Evolutionary conservation across 2,329 filamentous ascomycete species (phyloP).

Genomic region (Exophiala sideris): DNA sequence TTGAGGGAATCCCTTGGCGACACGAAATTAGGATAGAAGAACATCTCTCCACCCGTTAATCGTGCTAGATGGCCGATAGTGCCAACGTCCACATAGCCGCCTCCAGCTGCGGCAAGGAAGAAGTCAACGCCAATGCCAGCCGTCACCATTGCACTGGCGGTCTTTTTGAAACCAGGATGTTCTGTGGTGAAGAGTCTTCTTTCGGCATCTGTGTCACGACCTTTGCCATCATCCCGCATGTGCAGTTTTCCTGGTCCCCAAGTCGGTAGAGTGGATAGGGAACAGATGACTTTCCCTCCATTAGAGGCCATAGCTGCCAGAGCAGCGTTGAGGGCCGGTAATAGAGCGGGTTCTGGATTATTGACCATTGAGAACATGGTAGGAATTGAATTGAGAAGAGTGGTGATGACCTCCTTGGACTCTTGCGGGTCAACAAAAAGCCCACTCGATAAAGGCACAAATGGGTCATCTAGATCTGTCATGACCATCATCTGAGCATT

Average conservation of each 20-base stretch:
- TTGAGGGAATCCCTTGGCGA: slow-evolving; percentile 80
- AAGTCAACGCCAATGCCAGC: slow-evolving; percentile 86
- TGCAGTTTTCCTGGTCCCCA: slow-evolving; percentile 85
- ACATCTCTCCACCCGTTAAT: slow-evolving; percentile 89
- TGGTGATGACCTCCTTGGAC: slow-evolving; percentile 78
- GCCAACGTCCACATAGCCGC: slow-evolving; percentile 87
- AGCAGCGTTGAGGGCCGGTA: slow-evolving; percentile 80
- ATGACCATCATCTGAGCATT: slow-evolving; percentile 98
- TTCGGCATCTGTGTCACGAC: slow-evolving; percentile 80
- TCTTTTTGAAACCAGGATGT: slow-evolving; percentile 80
- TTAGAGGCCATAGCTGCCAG: slow-evolving; percentile 79
- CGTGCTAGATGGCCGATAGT: slow-evolving; percentile 85
- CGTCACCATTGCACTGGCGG: slow-evolving; percentile 82
- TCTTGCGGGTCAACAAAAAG: slow-evolving; percentile 93
- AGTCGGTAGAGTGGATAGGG: slow-evolving; percentile 80
- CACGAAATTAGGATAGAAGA: slow-evolving; percentile 96
- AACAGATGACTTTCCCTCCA: slow-evolving; percentile 88
- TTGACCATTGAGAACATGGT: slow-evolving; percentile 83
- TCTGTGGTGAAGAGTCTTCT: slow-evolving; percentile 91
- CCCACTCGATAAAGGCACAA: slow-evolving; percentile 85
- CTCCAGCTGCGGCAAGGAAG: slow-evolving; percentile 86
- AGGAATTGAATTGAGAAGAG: slow-evolving; percentile 79
- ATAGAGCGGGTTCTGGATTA: slow-evolving; percentile 82
- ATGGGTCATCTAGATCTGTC: slow-evolving; percentile 95
- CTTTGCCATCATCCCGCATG: slow-evolving; percentile 82